Conservation (phyloP, 139 green algal species). For the Chlorella sp. region DNA sequence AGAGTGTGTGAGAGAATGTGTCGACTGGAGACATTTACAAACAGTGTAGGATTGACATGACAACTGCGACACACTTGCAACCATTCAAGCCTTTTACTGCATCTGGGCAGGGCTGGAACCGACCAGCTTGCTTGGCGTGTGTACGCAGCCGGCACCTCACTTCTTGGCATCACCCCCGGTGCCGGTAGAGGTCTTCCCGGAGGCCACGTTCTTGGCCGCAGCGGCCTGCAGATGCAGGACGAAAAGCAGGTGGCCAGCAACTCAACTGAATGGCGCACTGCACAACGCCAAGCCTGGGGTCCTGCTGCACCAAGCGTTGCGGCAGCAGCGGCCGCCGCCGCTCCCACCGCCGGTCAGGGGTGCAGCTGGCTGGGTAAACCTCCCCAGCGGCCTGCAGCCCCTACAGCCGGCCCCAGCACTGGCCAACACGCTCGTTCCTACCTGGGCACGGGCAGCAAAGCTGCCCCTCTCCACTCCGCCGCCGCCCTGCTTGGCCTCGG, state of each 20-base stretch:
- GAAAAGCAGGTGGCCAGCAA: neutral
- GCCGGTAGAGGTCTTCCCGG: neutral
- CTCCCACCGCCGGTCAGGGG: too few species aligned
- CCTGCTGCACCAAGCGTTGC: too few species aligned
- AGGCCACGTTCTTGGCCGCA: neutral
- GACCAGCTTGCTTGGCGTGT: too few species aligned
- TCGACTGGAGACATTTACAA: too few species aligned
- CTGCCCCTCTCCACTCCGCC: constrained; percentile 20
- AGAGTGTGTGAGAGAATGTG: neutral
- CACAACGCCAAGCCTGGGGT: too few species aligned
- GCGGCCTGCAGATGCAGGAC: neutral
- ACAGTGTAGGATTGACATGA: neutral
- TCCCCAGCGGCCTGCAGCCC: neutral
- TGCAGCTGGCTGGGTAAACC: too few species aligned
- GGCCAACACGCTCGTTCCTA: neutral
- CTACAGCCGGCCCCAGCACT: neutral
- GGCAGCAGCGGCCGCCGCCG: too few species aligned
- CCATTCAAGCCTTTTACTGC: too few species aligned
- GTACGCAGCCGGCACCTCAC: too few species aligned
- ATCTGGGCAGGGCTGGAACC: too few species aligned
- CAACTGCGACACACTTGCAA: too few species aligned
- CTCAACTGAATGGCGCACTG: neutral
- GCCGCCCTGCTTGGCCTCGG: constrained; percentile 11
- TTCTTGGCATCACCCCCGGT: neutral
- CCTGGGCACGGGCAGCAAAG: constrained; percentile 19